phyloP scores from a whole-genome alignment of 2,329 filamentous ascomycete species.

The Cladosporium sp. region DNA sequence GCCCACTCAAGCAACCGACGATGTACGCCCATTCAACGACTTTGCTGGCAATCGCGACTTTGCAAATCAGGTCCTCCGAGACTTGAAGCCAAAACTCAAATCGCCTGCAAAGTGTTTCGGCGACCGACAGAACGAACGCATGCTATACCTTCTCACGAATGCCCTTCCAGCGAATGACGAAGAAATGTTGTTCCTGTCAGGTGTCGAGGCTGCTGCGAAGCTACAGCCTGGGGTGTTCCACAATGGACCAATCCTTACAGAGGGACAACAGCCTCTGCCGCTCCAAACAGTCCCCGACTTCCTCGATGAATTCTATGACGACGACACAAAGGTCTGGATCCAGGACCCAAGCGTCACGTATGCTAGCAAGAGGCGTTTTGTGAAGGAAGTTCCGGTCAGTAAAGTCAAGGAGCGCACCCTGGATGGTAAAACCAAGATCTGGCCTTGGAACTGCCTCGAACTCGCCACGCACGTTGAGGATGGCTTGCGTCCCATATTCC shows the following conservation, averaged over 20 bases:
- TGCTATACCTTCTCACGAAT: constrained; percentile 28
- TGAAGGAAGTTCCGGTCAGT: constrained; percentile 28
- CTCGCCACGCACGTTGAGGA: constrained; percentile 37
- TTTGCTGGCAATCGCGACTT: neutral
- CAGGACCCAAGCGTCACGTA: constrained; percentile 33
- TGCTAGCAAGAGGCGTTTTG: constrained; percentile 18
- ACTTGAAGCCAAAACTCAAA: neutral
- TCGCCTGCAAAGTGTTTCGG: neutral
- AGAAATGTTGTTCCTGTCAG: constrained; percentile 32
- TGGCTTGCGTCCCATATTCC: constrained; percentile 36
- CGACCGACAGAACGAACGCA: constrained; percentile 5
- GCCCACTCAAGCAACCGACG: too few species aligned
- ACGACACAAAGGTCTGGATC: constrained; percentile 31
- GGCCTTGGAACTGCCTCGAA: constrained; percentile 39
- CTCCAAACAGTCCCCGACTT: constrained; percentile 33
- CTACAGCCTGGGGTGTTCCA: constrained; percentile 30
- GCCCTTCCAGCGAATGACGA: constrained; percentile 27
- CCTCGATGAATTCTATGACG: constrained; percentile 37
- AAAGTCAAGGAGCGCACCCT: constrained; percentile 35
- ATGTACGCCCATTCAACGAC: constrained; percentile 9
- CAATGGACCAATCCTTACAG: constrained; percentile 32
- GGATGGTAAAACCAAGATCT: constrained; percentile 5
- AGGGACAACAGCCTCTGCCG: constrained; percentile 32
- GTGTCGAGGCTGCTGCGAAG: constrained; percentile 29
- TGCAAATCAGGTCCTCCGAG: constrained; percentile 1